Evolutionary conservation across 2,329 filamentous ascomycete genomes (phyloP).

Genomic region (Phialemoniopsis sp.): DNA sequence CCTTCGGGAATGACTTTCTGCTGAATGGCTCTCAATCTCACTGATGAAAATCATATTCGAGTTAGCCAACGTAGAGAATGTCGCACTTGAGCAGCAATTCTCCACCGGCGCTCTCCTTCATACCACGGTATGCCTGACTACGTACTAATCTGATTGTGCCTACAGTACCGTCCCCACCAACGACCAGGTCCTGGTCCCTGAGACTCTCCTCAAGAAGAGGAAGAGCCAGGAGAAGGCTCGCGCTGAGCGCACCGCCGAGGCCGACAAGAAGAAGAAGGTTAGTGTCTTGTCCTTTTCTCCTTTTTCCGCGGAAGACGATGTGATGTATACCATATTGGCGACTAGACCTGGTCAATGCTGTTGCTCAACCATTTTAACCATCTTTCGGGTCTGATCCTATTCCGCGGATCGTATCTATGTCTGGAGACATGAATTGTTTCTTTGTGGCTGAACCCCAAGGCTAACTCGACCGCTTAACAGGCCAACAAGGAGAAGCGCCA

Average conservation of each 20-base stretch:
- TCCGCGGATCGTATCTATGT: neutral
- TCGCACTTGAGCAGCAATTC: constrained; percentile 89
- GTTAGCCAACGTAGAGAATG: constrained; percentile 86
- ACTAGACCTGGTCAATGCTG: constrained; percentile 99
- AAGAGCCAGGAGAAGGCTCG: constrained; percentile 99
- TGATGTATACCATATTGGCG: constrained; percentile 92
- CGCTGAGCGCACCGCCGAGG: constrained; percentile 76
- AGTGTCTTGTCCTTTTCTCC: constrained; percentile 22
- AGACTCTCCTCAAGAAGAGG: constrained; percentile 99
- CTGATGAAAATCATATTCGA: constrained; percentile 79
- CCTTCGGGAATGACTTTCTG: too few species aligned
- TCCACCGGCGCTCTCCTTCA: constrained; percentile 76
- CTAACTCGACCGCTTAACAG: constrained; percentile 41
- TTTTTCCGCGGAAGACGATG: constrained; percentile 31
- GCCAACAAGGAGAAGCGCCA: constrained; percentile 98
- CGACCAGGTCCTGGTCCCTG: constrained; percentile 94
- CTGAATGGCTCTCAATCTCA: constrained; percentile 45
- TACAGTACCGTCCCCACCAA: constrained; percentile 84
- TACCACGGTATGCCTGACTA: constrained; percentile 62
- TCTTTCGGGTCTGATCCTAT: constrained; percentile 96
- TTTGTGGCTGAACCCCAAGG: constrained; percentile 27
- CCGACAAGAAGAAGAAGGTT: constrained; percentile 89
- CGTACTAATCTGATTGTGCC: constrained; percentile 70
- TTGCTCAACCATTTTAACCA: constrained; percentile 88
- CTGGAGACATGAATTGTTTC: neutral